A percentile compares a stretch with the other conserved stretches of the same genome.
These are phyloP conservation scores for Phlebiopsis gigantea DNA, from an alignment of 768 basidiomycete species.

Conservation along the genomic window DNA sequence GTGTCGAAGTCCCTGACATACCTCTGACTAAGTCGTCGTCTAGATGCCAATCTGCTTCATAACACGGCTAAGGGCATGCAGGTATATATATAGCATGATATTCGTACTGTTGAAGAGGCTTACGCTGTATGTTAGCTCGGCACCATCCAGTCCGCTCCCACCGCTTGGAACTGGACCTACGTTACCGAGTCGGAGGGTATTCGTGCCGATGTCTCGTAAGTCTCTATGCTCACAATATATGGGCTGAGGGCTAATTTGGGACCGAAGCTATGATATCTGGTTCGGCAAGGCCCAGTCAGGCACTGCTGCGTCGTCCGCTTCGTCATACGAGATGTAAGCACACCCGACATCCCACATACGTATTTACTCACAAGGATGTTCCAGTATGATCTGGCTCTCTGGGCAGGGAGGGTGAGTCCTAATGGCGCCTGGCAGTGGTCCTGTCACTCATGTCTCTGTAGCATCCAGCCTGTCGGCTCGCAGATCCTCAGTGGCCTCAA, in stretches of 20 bases:
- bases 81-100: constrained; percentile 20
- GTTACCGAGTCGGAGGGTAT: constrained; percentile 37
- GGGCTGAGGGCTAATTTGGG: not conserved
- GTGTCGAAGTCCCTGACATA: not conserved
- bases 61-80: constrained; percentile 44
- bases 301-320: constrained; percentile 39
- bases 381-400: constrained; percentile 53
- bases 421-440: not conserved
- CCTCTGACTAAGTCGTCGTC: not conserved
- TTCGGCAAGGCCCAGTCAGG: constrained; percentile 38
- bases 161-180: constrained; percentile 49
- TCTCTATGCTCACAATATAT: not conserved
- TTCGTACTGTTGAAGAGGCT: not conserved
- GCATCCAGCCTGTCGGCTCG: constrained; percentile 53
- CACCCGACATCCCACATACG: not conserved
- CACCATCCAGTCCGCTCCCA: constrained; percentile 39
- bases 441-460: constrained; percentile 15
- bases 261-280: constrained; percentile 49
- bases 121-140: constrained; percentile 28
- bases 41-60: constrained; percentile 47
- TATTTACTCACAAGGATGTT: not conserved
- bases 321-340: constrained; percentile 49
- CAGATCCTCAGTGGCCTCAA: constrained; percentile 35
- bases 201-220: constrained; percentile 50
- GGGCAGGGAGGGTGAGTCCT: constrained; percentile 43